Percentiles rank a stretch among this genome's conserved stretches.
phyloP scores from a whole-genome alignment of 192 early-diverging fungal genomes.

The Coemansia sp. region DNA sequence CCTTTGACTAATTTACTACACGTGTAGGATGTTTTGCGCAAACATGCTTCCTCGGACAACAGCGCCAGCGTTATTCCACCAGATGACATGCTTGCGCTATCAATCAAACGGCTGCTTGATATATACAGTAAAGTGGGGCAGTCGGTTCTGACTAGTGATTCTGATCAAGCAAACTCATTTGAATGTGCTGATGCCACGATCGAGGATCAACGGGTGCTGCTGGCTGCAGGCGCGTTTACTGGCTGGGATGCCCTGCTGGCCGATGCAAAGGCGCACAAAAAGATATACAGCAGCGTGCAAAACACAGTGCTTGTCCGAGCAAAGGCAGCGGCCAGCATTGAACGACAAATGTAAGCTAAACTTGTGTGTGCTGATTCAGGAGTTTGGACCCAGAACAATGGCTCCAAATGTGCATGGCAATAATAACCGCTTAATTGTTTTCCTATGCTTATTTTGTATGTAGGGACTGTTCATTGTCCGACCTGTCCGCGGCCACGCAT shows the following conservation, averaged over 20 bases:
- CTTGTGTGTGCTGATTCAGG: background rate
- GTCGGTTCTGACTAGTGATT: background rate
- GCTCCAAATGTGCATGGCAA: conserved; percentile 4
- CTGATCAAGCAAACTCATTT: background rate
- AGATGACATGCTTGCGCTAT: conserved; percentile 39
- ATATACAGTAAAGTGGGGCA: conserved; percentile 12
- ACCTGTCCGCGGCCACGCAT: conserved; percentile 34
- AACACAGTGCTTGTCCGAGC: conserved; percentile 7
- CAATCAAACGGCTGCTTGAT: conserved; percentile 32
- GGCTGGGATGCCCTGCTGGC: conserved; percentile 35
- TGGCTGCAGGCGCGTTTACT: conserved; percentile 33
- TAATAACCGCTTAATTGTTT: conserved; percentile 2
- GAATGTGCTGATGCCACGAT: background rate
- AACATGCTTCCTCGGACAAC: background rate
- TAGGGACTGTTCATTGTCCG: conserved; percentile 32
- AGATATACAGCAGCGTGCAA: background rate
- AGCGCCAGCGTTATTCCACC: conserved; percentile 25
- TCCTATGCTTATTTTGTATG: background rate
- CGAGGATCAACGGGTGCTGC: conserved; percentile 11
- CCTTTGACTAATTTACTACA: too few species aligned
- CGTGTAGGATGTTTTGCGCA: conserved; percentile 18
- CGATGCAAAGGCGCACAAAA: conserved; percentile 20
- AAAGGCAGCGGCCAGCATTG: conserved; percentile 14
- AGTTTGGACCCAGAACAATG: background rate
- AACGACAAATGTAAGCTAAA: conserved; percentile 39